Evolutionary conservation across 1,284 basidiomycete species (phyloP), one percentile per base, ranked within the genome.

Genomic region (Chiua sp.): DNA sequence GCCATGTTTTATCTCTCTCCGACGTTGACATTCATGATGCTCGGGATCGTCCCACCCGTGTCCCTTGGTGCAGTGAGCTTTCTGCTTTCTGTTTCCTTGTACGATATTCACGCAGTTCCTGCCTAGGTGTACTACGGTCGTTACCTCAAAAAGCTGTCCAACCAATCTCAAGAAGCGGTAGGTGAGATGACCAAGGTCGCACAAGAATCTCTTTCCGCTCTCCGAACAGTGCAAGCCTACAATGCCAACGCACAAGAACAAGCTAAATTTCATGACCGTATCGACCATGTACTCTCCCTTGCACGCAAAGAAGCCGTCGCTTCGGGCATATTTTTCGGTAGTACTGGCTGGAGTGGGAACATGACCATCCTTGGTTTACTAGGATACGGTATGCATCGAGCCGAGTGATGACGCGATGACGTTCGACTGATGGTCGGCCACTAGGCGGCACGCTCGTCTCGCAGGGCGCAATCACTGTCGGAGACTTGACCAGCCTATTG

Each of bases 1-100:
- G 94, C 96, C 57, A 99, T 99, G 97, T 91, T 98, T 68, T 96
- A 92, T 78, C 87, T 98, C 63, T 98, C 96, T 2, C 91, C 94
- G 0, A 91, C 90, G 58, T 79, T 99, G 59, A 98, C 97, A 0
- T 74, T 93, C 52, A 82, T 98, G 61, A 98, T 98, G 97, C 85
- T 98, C 62, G 87, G 89, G 22, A 88, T 98, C 55, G 96, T 99
- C 0, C 98, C 97, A 7, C 97, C 97, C 0, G 91, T 98, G 12
- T 97, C 96, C 10, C 83, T 99, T 59, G 96, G 95, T 63, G 96
- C 96, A 50, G 96, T 94, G 69, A 59, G 90, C 78, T 32, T 28
- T 46, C 28, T 55, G 18, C 22, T 20, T 44, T 35, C 44, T 39
- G 20, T 23, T 35, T 44, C 13, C 18, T 26, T 26, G 26, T 26